These are phyloP conservation scores for Isabelozyma rhagii DNA, from an alignment of 805 yeast species.

Conservation along the genomic window DNA sequence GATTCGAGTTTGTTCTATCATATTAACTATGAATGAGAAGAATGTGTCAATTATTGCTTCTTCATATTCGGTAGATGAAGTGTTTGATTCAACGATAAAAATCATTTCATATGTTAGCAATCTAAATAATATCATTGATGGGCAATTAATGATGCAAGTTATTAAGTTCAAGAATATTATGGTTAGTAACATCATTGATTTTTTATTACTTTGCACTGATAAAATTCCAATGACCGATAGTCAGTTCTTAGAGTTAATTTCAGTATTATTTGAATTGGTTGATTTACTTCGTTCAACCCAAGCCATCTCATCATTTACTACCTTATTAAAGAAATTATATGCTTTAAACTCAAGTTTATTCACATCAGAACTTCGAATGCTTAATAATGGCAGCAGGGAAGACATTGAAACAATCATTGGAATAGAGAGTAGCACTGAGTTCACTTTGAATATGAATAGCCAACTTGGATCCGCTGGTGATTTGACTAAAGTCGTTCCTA, in stretches of 20 bases:
- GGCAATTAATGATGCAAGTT: slow-evolving; percentile 34
- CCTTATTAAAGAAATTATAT: slow-evolving; percentile 24
- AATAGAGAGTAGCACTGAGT: slow-evolving; percentile 14
- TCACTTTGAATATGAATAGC: not conserved
- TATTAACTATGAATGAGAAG: slow-evolving; percentile 16
- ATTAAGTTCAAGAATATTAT: slow-evolving; percentile 30
- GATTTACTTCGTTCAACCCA: slow-evolving; percentile 30
- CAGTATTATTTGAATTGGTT: slow-evolving; percentile 28
- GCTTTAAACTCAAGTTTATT: slow-evolving; percentile 26
- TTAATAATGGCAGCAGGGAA: slow-evolving; percentile 19
- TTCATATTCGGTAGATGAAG: slow-evolving; percentile 20
- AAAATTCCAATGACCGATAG: slow-evolving; percentile 34
- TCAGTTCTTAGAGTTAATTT: slow-evolving; percentile 20
- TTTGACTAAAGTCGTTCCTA: slow-evolving; percentile 28
- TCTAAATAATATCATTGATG: slow-evolving; percentile 25
- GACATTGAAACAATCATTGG: slow-evolving; percentile 34
- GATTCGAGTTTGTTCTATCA: slow-evolving; percentile 25
- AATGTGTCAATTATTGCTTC: slow-evolving; percentile 19
- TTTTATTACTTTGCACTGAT: slow-evolving; percentile 22
- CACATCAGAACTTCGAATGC: slow-evolving; percentile 18
- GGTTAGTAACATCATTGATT: slow-evolving; percentile 21
- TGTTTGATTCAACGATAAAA: slow-evolving; percentile 25
- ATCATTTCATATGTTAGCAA: slow-evolving; percentile 29
- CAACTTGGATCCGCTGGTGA: slow-evolving; percentile 21
- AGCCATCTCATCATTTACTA: slow-evolving; percentile 17